Conservation (phyloP, 331 rosid genomes). For the Prunus yedoensis region DNA sequence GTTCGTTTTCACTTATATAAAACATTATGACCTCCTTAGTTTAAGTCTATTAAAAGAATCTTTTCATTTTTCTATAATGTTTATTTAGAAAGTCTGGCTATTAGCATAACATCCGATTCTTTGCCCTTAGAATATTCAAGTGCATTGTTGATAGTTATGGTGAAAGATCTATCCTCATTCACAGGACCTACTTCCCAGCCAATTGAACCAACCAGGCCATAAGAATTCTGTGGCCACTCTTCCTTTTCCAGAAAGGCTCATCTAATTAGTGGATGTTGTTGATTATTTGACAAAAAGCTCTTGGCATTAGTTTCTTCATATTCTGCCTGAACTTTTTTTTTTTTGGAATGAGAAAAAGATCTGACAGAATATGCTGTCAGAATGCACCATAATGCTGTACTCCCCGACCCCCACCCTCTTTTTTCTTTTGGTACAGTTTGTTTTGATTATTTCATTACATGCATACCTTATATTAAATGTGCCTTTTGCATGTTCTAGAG, state of each 20-base stretch:
- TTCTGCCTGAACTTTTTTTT: not conserved
- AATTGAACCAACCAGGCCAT: not conserved
- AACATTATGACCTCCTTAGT: slow-evolving; percentile 2
- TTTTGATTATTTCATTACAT: too few relatives aligned
- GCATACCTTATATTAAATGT: too few relatives aligned
- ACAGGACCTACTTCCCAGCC: not conserved
- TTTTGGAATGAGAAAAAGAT: not conserved
- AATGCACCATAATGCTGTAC: not conserved
- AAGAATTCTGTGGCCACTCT: not conserved
- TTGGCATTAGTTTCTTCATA: not conserved
- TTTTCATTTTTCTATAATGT: not conserved
- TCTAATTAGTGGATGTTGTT: not conserved
- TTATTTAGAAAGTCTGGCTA: not conserved
- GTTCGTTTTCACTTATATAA: too few relatives aligned
- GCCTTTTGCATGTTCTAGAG: too few relatives aligned
- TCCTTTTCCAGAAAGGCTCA: not conserved
- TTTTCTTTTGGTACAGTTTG: too few relatives aligned
- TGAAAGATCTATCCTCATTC: not conserved
- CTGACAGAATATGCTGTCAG: not conserved
- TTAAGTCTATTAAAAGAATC: not conserved
- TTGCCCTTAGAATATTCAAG: not conserved
- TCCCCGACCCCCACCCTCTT: not conserved
- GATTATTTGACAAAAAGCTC: not conserved
- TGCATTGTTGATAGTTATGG: not conserved
- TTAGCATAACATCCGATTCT: not conserved